A percentile compares a stretch with the other conserved stretches of the same genome.
These are phyloP conservation scores for Steccherinum ochraceum DNA, from an alignment of 768 basidiomycete genomes.

Conservation along the genomic window DNA sequence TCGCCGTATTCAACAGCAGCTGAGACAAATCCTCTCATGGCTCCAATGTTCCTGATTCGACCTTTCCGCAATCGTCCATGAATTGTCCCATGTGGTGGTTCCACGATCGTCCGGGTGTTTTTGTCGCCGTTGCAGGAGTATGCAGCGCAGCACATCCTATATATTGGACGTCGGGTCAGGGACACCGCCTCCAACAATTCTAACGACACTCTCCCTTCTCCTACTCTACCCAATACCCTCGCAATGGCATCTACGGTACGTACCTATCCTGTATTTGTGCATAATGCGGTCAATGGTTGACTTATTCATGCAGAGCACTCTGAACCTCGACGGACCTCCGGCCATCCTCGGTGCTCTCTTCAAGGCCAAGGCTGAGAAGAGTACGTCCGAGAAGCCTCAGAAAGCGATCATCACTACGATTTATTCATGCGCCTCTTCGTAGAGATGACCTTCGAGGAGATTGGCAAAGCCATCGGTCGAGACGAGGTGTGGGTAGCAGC, in stretches of 20 bases:
- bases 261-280: neutral
- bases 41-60: neutral
- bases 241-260: neutral
- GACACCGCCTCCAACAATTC: too few relatives aligned
- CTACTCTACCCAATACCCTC: neutral
- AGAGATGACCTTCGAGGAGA: conserved; percentile 66
- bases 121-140: neutral
- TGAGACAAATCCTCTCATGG: too few relatives aligned
- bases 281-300: conserved; percentile 1
- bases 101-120: neutral
- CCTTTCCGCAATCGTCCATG: neutral
- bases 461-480: conserved; percentile 58
- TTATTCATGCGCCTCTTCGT: neutral
- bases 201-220: neutral
- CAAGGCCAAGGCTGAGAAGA: conserved; percentile 63
- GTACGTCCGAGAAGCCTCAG: conserved; percentile 21
- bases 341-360: conserved; percentile 44
- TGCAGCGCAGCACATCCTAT: too few relatives aligned
- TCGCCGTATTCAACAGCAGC: too few relatives aligned
- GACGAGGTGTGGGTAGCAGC: conserved; percentile 83
- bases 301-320: too few relatives aligned
- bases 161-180: too few relatives aligned
- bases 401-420: neutral
- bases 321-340: conserved; percentile 32
- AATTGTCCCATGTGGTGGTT: neutral